Conservation (phyloP, 2,329 filamentous ascomycete genomes). For the Botrytis medusae region DNA sequence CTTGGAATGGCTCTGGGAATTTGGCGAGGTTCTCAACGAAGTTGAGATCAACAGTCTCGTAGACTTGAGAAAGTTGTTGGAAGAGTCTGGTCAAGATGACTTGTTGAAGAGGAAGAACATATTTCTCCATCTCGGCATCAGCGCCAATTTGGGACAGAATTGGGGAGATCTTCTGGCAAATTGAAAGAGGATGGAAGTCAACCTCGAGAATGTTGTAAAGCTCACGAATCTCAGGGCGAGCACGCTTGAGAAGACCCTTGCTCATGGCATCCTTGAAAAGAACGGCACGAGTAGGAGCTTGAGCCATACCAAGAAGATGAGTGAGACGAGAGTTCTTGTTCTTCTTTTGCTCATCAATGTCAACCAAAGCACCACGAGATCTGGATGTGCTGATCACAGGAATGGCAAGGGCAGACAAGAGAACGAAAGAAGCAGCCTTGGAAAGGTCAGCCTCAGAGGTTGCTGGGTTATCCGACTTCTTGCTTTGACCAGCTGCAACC, state of each 20-base stretch:
- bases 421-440: constrained; percentile 91
- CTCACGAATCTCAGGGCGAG: constrained; percentile 89
- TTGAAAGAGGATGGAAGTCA: constrained; percentile 97
- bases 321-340: constrained; percentile 98
- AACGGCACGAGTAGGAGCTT: constrained; percentile 81
- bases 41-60: constrained; percentile 92
- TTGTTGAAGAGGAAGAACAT: constrained; percentile 92
- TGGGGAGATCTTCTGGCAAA: constrained; percentile 98
- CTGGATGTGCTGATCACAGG: constrained; percentile 98
- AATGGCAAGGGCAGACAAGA: constrained; percentile 93
- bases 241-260: constrained; percentile 91
- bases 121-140: constrained; percentile 95
- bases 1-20: constrained; percentile 96
- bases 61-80: constrained; percentile 98
- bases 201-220: constrained; percentile 99
- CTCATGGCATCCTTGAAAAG: constrained; percentile 95
- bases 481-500: constrained; percentile 79
- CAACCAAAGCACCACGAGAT: constrained; percentile 91
- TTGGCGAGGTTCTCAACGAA: constrained; percentile 93
- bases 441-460: constrained; percentile 87
- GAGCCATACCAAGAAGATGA: constrained; percentile 90
- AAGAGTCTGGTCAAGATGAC: constrained; percentile 97
- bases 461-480: constrained; percentile 92
- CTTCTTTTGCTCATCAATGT: constrained; percentile 95
- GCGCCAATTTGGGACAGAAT: constrained; percentile 91